A percentile compares a stretch with the other conserved stretches of the same genome.
Conservation (phyloP, 371 early-diverging fungal species). For the Saksenaea vasiformis region DNA sequence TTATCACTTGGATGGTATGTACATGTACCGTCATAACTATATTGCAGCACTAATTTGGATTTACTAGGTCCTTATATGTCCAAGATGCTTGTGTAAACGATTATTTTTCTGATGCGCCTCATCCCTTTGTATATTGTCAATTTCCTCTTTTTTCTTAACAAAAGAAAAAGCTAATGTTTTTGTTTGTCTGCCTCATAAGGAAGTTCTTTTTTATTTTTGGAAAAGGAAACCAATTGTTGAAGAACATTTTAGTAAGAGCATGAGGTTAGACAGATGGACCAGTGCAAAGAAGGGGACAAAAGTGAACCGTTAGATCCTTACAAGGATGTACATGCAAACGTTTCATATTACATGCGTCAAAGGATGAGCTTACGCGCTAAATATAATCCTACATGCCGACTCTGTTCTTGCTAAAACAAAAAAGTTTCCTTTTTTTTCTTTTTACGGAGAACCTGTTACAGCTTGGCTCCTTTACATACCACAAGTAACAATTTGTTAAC, state of each 20-base stretch:
- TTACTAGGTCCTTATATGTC: slow-evolving; percentile 90
- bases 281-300: no score
- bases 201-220: not conserved
- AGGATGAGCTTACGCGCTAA: no score
- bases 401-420: no score
- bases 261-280: no score
- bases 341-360: no score
- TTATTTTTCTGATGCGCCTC: not conserved
- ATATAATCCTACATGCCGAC: no score
- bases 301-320: no score
- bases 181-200: no score
- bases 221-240: not conserved
- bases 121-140: not conserved
- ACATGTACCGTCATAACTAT: not conserved
- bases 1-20: slow-evolving; percentile 90
- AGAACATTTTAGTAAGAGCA: no score
- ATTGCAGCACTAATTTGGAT: not conserved
- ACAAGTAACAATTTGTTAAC: not conserved
- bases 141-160: not conserved
- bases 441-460: not conserved
- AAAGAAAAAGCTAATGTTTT: not conserved
- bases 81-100: slow-evolving; percentile 68
- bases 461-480: not conserved
- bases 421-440: not conserved
- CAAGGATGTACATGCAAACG: no score